Evolutionary conservation across 2,329 filamentous ascomycete genomes (phyloP).

Genomic region (Rhexocercosporidium sp.): DNA sequence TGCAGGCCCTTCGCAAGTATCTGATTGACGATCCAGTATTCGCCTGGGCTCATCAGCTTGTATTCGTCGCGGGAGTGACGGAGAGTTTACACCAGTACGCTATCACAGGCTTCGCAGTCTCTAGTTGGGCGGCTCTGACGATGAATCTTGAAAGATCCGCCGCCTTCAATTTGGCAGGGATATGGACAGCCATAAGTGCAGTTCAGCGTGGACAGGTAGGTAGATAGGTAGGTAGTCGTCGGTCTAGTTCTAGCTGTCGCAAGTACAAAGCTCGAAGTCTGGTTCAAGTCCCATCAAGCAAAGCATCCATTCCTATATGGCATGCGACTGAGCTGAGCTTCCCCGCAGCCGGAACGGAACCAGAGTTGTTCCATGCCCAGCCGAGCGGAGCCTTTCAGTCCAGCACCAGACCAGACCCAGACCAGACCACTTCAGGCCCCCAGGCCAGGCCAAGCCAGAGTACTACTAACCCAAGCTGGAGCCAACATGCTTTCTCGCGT

Average conservation of each 20-base stretch:
- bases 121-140: slow-evolving; percentile 81
- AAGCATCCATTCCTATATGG: too few species aligned
- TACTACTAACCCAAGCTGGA: too few species aligned
- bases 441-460: not conserved
- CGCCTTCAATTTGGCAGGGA: slow-evolving; percentile 76
- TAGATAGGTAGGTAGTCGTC: not conserved
- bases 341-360: not conserved
- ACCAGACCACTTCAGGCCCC: too few species aligned
- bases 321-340: not conserved
- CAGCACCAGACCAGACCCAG: not conserved
- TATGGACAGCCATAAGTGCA: slow-evolving; percentile 67
- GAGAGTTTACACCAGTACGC: slow-evolving; percentile 86
- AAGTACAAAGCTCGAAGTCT: not conserved
- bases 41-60: slow-evolving; percentile 58
- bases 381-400: too few species aligned
- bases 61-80: not conserved
- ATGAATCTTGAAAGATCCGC: slow-evolving; percentile 87
- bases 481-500: not conserved
- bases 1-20: slow-evolving; percentile 85
- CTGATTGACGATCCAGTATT: slow-evolving; percentile 92
- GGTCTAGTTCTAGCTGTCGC: not conserved
- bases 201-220: too few species aligned
- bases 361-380: not conserved
- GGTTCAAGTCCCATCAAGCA: too few species aligned
- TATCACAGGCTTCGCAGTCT: slow-evolving; percentile 83